Evolutionary conservation across 306 rosid species (phyloP), one percentile per base, ranked within the genome.

Genomic region (Leucaena leucocephala): DNA sequence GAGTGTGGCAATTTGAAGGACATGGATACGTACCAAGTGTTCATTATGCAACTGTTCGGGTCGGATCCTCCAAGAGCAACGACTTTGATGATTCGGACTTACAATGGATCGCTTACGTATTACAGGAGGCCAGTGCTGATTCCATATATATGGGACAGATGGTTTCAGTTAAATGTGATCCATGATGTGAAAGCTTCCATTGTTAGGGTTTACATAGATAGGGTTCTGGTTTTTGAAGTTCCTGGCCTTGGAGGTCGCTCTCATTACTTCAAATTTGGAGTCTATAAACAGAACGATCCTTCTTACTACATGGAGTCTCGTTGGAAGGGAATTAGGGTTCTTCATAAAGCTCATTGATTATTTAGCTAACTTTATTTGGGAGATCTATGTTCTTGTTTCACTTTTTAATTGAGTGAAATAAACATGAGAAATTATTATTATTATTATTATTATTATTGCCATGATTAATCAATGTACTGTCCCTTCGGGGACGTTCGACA

Each of bases 41-140:
- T 73, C 76, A 58, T 86, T 27, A 84, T 87, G 90, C 90, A 87
- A 76, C 61, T 87, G 16, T 84, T 87, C 11, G 86, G 86, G 15
- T 87, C 43, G 48, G 72, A 64, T 6, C 81, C 4, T 72, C 73
- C 21, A 71, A 72, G 6, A 34, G 84, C 90, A 33, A 71, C 79
- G 19, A 82, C 88, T 3, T 62, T 87, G 4, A 82, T 82, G 90
- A 38, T 81, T 35, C 49, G 81, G 48, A 81, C 77, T 21, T 76
- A 76, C 46, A 62, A 84, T 44, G 87, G 79, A 4, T 78, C 84
- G 2, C 85, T 85, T 33, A 3, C 82, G 1, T 83, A 85, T 66
- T 85, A 85, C 8, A 78, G 65, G 36, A 7, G 15, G 36, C 77
- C 80, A n/a, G 78, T 80, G 2, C 43, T 82, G 6, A 76, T 44